Evolutionary conservation across 306 rosid genomes (phyloP), one percentile per base, ranked within the genome.

Genomic region (Castanea sativa): DNA sequence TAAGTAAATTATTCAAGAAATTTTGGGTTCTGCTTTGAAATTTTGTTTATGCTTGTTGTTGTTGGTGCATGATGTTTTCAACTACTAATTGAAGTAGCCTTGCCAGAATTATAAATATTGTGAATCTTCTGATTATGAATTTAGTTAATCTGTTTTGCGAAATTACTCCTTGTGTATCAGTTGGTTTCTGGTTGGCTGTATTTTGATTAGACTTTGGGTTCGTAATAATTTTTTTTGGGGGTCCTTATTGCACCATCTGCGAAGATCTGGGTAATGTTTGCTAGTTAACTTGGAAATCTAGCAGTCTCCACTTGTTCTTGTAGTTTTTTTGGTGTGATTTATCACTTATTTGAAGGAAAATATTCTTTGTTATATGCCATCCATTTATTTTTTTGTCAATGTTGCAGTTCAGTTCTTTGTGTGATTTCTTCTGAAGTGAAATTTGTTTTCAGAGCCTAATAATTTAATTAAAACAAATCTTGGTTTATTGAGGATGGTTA

Each of bases 361-460:
- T 63, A 21, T 20, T 29, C 13, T 41, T 27, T 74, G 59, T 53
- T 45, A 15, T 41, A 16, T 15, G n/a, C 75, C n/a, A 57, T 45
- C 4, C 12, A 41, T n/a, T 14, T 18, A 15, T 11, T 21, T 73
- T 41, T 25, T 64, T 23, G 27, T 5, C 51, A 21, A 16, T 4
- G 60, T 45, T 1, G 20, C 72, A 49, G 63, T 64, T 1, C 41
- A 14, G 64, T 77, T 61, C 23, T 15, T 69, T 6, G 16, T 43
- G 29, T 61, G 49, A 16, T 72, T 49, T 30, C 5, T 12, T 52
- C 74, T n/a, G 5, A 33, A 58, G 25, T 52, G 23, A 75, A 73
- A 72, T 45, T 73, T 43, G 76, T 78, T 76, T 76, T 52, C 43
- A 29, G 19, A 74, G 35, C 64, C 45, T 30, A 16, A 51, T 65